Percentiles rank a stretch among this genome's conserved stretches.
Evolutionary conservation across 495 filamentous ascomycete species (phyloP).

Genomic region (Tuber brumale): DNA sequence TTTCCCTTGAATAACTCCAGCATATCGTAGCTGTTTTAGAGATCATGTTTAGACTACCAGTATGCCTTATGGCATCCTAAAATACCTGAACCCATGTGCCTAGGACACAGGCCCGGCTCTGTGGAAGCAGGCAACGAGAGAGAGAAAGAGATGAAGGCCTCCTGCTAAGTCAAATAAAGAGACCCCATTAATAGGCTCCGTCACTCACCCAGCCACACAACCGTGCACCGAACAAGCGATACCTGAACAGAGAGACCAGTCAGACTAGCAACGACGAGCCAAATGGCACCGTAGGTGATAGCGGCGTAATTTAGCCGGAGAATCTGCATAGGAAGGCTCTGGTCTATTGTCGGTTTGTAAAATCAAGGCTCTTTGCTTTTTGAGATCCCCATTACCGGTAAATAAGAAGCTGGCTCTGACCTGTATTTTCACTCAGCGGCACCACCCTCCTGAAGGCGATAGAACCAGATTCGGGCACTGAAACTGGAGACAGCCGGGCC

Average conservation of each 20-base stretch:
- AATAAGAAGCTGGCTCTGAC: background rate
- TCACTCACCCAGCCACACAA: background rate
- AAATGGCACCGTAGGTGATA: constrained; percentile 29
- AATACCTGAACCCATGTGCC: background rate
- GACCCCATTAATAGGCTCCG: background rate
- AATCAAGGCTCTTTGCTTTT: background rate
- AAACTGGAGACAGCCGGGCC: background rate
- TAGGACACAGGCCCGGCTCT: background rate
- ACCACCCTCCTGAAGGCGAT: background rate
- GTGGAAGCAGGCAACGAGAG: background rate
- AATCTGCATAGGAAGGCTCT: constrained; percentile 32
- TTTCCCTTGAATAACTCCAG: too few species aligned
- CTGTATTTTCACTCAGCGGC: background rate
- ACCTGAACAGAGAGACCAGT: constrained; percentile 27
- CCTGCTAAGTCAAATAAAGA: background rate
- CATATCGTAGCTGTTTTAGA: background rate
- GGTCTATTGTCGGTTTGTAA: constrained; percentile 31
- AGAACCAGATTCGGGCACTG: background rate
- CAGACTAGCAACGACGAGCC: constrained; percentile 21
- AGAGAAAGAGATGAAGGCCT: background rate
- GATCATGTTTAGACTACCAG: background rate
- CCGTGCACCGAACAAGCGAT: background rate
- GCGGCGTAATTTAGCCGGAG: constrained; percentile 30
- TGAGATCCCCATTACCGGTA: background rate
- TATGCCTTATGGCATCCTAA: background rate